Base-by-base conservation (phyloP, 2,329 filamentous ascomycete genomes). In the Arthrobotrys entomopaga region DNA sequence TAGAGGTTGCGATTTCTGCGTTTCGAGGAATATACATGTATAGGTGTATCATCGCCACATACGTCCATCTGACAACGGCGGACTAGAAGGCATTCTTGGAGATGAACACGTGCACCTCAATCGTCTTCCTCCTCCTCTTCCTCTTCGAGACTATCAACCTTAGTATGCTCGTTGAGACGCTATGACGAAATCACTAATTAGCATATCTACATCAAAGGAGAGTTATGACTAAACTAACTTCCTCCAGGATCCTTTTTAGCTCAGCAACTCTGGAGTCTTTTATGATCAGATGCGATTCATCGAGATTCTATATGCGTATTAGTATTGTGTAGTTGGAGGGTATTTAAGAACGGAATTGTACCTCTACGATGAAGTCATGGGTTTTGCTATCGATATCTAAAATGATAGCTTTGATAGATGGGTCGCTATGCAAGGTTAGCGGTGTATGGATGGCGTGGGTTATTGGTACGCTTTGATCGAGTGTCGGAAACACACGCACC, bases 401-500 rank as follows among this genome's bases (percentile, higher is more conserved):
- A 38, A 79, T 78, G 49, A 79, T 79, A 24, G 78, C 78, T 64
- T 79, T 79, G 75, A 79, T 79, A 4, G 77, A 78, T 46, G 78
- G 78, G 58, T 79, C 78, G 65, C 78, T 76, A 7, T 38, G 38
- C 22, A 15, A 40, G 8, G 49, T 56, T 26, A 63, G 52, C 6
- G 8, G 43, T 46, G n/a, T n/a, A 15, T 57, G 13, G 59, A 20
- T 48, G 20, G 20, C 10, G 54, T 15, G 4, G 6, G 50, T 22
- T 24, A 16, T 20, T 13, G 38, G 13, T 6, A 40, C 13, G 13
- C 6, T 7, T 13, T 40, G 34, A 40, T 13, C 42, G 42, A 19
- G 42, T n/a, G 42, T 46, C 42, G 29, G 29, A 34, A 34, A 34
- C 10, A 5, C n/a, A 57, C 75, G 15, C 46, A 78, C 77, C 77